Evolutionary conservation across 805 yeast species (phyloP).

Genomic region (Soucietia sequanensis): DNA sequence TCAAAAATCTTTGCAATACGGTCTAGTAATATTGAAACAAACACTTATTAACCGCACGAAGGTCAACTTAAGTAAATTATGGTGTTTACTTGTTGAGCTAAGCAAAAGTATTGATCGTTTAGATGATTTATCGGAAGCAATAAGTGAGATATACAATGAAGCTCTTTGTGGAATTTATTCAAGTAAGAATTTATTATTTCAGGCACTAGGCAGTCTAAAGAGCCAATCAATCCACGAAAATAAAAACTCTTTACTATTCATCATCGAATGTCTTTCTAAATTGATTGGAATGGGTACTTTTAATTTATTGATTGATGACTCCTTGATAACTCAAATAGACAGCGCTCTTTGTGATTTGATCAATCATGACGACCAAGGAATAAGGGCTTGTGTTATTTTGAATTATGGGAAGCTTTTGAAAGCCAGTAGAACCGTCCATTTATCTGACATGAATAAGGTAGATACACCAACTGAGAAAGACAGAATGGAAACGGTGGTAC

Average conservation of each 20-base stretch:
- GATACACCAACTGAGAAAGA: conserved; percentile 9
- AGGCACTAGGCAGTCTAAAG: not conserved
- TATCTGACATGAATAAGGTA: conserved; percentile 18
- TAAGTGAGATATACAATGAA: conserved; percentile 31
- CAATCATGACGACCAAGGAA: conserved; percentile 28
- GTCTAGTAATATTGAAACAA: conserved; percentile 36
- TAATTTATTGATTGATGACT: conserved; percentile 15
- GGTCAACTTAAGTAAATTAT: conserved; percentile 19
- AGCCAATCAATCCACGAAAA: not conserved
- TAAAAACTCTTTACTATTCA: conserved; percentile 12
- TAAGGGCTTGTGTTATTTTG: conserved; percentile 37
- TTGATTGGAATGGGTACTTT: conserved; percentile 19
- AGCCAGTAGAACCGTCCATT: conserved; percentile 13
- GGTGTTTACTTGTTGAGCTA: conserved; percentile 22
- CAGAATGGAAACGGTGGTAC: conserved; percentile 28
- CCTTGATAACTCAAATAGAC: conserved; percentile 25
- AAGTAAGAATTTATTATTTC: not conserved
- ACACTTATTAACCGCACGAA: conserved; percentile 25
- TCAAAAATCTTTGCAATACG: conserved; percentile 20
- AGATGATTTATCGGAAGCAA: conserved; percentile 22
- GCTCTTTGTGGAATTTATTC: conserved; percentile 24
- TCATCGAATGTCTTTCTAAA: conserved; percentile 25
- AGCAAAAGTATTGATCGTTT: conserved; percentile 10
- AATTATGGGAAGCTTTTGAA: conserved; percentile 36
- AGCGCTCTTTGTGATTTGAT: conserved; percentile 23